Base-by-base conservation (phyloP, 2,329 filamentous ascomycete species). In the Arthroderma uncinatum region DNA sequence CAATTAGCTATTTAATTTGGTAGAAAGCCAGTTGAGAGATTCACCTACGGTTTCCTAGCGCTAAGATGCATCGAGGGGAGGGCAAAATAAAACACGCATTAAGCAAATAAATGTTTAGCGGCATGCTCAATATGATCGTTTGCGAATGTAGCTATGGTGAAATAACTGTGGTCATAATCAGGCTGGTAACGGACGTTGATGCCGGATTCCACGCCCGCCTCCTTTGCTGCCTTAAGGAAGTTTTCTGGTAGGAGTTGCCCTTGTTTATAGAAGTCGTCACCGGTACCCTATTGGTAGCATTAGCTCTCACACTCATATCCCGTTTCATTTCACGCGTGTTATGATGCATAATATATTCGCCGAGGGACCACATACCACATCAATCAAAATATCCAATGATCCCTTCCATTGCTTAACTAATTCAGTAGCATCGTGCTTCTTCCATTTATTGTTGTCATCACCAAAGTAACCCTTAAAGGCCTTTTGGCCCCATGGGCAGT, bases 111-210 rank as follows among this genome's bases (percentile, higher is more conserved):
- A 69, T 89, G 85, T 78, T 93, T 95, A 63, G 91, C 92, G 59
- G 90, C 90, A 74, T 94, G 89, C 66, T 89, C 85, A 64, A 97
- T 81, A 73, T 98, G 93, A 65, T 97, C 91, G 67, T 88, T 85
- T 44, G 86, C 82, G 70, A 98, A 98, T 14, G 83, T 84, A 36
- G 91, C 85, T 78, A 98, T 94, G 74, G 95, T 96, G 74, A 84
- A 98, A 76, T 98, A 98, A 61, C 89, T 95, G 75, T 98, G 93
- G 71, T 98, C 93, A 69, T 98, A 97, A 61, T 84, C 90, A 75
- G 87, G 68, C 70, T 95, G 92, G 77, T 92, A 93, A 66, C 92
- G 82, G 62, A 97, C 74, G 56, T 82, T 82, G 61, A 96, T 75
- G 8, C 86, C 87, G 59, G 82, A 78, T 60, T 78, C 75, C 55